Conservation (phyloP, 2,329 filamentous ascomycete species). For the Boeremia lycopersici region DNA sequence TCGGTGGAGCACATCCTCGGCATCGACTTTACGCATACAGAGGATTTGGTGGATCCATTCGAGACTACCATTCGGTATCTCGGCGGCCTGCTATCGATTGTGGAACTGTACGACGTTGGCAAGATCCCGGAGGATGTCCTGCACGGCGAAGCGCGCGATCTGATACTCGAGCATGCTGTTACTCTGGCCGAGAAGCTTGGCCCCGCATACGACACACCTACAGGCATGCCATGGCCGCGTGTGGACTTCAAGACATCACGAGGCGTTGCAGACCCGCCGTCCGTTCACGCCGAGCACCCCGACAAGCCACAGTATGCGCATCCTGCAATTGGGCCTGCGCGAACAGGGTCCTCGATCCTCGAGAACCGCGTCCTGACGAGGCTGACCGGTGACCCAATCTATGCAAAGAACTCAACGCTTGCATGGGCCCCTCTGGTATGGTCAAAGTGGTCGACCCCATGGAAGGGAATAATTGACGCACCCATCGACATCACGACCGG, state of each 20-base stretch:
- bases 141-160: slow-evolving; percentile 36
- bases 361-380: slow-evolving; percentile 52
- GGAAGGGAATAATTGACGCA: slow-evolving; percentile 50
- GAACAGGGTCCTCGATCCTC: slow-evolving; percentile 52
- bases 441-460: slow-evolving; percentile 49
- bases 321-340: slow-evolving; percentile 49
- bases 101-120: slow-evolving; percentile 51
- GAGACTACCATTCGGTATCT: slow-evolving; percentile 52
- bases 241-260: slow-evolving; percentile 49
- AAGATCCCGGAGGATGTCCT: slow-evolving; percentile 46
- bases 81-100: slow-evolving; percentile 48
- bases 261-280: slow-evolving; percentile 41
- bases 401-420: slow-evolving; percentile 50
- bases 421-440: slow-evolving; percentile 55
- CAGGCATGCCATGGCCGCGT: slow-evolving; percentile 54
- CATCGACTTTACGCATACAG: slow-evolving; percentile 45
- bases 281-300: slow-evolving; percentile 35
- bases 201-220: slow-evolving; percentile 50
- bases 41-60: slow-evolving; percentile 49
- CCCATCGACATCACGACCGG: slow-evolving; percentile 53
- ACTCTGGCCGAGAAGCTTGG: slow-evolving; percentile 46
- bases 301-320: slow-evolving; percentile 41
- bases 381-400: slow-evolving; percentile 49
- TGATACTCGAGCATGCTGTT: slow-evolving; percentile 47
- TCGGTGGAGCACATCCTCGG: slow-evolving; percentile 48